Percentiles rank a stretch among this genome's conserved stretches.
Evolutionary conservation across 2,329 filamentous ascomycete species (phyloP).

Genomic region (Drechslerella coelobrocha): DNA sequence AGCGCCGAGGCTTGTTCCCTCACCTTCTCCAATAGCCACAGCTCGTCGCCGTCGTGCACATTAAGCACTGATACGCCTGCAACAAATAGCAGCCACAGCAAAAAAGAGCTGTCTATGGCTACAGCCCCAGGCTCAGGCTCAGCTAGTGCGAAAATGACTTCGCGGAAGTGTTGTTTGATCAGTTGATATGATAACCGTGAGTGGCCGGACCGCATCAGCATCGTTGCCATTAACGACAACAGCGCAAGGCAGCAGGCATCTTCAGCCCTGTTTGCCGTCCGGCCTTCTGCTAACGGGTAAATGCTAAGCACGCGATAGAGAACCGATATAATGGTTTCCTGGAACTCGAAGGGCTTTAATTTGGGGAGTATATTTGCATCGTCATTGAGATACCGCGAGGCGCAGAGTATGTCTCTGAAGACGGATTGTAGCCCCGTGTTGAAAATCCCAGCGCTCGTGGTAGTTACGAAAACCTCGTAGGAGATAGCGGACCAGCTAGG

Average conservation of each 20-base stretch:
- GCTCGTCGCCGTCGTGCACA: constrained; percentile 9
- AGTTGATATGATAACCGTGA: constrained; percentile 14
- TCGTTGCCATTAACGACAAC: constrained; percentile 21
- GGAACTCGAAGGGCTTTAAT: constrained; percentile 21
- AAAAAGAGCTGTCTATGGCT: constrained; percentile 9
- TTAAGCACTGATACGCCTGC: constrained; percentile 15
- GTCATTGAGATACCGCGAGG: constrained; percentile 23
- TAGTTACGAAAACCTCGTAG: constrained; percentile 23
- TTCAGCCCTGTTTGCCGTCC: background rate
- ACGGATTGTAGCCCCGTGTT: constrained; percentile 6
- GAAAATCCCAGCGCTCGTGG: constrained; percentile 14
- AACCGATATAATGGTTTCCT: constrained; percentile 29
- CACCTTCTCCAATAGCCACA: constrained; percentile 14
- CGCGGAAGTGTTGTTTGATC: constrained; percentile 1
- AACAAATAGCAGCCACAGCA: constrained; percentile 30
- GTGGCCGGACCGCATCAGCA: constrained; percentile 20
- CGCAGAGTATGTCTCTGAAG: constrained; percentile 29
- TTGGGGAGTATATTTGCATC: background rate
- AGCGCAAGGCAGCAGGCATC: constrained; percentile 22
- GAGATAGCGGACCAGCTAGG: constrained; percentile 3
- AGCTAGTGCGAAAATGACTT: background rate
- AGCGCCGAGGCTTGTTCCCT: background rate
- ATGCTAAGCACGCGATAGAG: constrained; percentile 21
- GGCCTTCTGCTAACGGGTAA: constrained; percentile 4
- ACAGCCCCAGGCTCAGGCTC: background rate